phyloP scores from a whole-genome alignment of 2,329 filamentous ascomycete genomes.

The Aspergillus neotritici region DNA sequence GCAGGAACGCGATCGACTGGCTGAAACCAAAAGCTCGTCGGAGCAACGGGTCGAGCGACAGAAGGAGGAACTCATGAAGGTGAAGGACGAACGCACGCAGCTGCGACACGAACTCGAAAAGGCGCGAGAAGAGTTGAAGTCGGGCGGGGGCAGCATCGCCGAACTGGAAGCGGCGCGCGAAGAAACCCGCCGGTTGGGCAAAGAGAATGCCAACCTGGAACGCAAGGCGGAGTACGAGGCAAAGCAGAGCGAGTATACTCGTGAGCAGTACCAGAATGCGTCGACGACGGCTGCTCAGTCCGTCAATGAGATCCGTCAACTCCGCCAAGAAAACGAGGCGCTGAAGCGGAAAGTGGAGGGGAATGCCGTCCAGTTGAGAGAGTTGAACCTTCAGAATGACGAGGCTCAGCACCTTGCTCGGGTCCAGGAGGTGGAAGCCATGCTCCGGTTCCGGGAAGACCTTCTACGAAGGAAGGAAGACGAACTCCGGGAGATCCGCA shows the following conservation, averaged over 20 bases:
- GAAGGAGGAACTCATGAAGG: constrained; percentile 32
- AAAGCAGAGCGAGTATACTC: constrained; percentile 42
- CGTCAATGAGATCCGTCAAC: constrained; percentile 32
- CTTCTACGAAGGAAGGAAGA: constrained; percentile 41
- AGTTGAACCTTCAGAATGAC: constrained; percentile 33
- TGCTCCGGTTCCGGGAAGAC: constrained; percentile 33
- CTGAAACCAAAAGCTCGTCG: constrained; percentile 23
- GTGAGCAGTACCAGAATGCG: constrained; percentile 44
- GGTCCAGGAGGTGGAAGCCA: constrained; percentile 35
- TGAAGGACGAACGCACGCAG: constrained; percentile 38
- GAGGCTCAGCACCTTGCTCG: constrained; percentile 31
- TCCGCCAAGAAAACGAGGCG: constrained; percentile 33
- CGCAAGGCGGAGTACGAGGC: constrained; percentile 37
- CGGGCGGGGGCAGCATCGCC: constrained; percentile 34
- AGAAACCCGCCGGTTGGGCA: constrained; percentile 33
- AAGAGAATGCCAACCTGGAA: constrained; percentile 32
- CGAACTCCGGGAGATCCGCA: constrained; percentile 41
- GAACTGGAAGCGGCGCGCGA: constrained; percentile 39
- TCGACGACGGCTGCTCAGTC: constrained; percentile 41
- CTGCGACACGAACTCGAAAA: constrained; percentile 36
- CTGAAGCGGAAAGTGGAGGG: constrained; percentile 34
- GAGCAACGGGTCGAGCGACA: constrained; percentile 32
- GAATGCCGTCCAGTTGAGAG: constrained; percentile 34
- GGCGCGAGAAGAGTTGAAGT: constrained; percentile 36
- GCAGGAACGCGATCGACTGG: constrained; percentile 31